Evolutionary conservation across 306 rosid genomes (phyloP).

Genomic region (Amphicarpaea edgeworthii): DNA sequence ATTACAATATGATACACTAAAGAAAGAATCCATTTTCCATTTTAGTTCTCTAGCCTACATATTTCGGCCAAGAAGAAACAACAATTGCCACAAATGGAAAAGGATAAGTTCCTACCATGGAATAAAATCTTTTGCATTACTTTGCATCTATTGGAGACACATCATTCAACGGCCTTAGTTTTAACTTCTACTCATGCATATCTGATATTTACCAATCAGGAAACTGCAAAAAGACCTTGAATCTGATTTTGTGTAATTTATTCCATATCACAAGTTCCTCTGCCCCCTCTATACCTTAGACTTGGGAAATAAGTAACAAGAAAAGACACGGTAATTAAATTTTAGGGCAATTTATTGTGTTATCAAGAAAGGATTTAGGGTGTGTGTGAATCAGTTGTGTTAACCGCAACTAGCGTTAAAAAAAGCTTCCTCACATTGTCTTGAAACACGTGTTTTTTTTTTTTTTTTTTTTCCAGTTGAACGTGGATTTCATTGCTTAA

Average conservation of each 20-base stretch:
- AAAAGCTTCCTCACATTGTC: no score
- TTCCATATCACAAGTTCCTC: neutral
- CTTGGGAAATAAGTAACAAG: neutral
- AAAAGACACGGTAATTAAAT: no score
- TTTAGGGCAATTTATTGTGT: no score
- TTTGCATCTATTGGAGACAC: conserved; percentile 14
- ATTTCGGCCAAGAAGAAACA: conserved; percentile 1
- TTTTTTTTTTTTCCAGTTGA: no score
- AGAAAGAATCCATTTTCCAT: conserved; percentile 14
- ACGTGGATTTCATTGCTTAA: no score
- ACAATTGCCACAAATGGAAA: neutral
- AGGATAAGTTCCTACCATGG: neutral
- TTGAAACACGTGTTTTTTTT: no score
- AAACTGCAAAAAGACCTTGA: conserved; percentile 1
- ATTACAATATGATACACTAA: neutral
- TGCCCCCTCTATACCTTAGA: neutral
- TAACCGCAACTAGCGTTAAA: no score
- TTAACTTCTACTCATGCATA: neutral
- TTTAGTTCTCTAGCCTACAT: conserved; percentile 21
- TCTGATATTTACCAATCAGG: neutral
- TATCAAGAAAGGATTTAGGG: no score
- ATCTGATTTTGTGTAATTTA: neutral
- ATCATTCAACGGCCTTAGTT: neutral
- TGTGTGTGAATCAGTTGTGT: no score
- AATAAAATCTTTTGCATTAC: neutral